Percentiles rank a stretch among this genome's conserved stretches.
Conservation (phyloP, 2,329 filamentous ascomycete species). For the Cercospora citrullina region DNA sequence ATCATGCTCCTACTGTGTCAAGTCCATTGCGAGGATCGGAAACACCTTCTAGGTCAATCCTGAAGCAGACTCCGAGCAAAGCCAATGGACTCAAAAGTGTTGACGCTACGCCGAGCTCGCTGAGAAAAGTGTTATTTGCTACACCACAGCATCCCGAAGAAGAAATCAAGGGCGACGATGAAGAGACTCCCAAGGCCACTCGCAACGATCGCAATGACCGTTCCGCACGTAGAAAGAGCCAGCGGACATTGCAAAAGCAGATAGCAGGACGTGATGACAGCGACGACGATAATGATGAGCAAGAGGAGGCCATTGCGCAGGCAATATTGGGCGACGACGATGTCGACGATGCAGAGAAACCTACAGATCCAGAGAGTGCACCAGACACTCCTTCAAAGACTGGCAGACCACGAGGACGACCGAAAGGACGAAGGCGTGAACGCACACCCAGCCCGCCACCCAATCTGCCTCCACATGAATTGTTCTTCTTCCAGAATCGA, state of each 20-base stretch:
- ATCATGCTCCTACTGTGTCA: constrained; percentile 9
- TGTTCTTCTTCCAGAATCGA: constrained; percentile 91
- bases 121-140: constrained; percentile 49
- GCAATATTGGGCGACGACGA: constrained; percentile 30
- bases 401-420: constrained; percentile 48
- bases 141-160: constrained; percentile 46
- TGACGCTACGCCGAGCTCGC: constrained; percentile 46
- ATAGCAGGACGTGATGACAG: constrained; percentile 63
- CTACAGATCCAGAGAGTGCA: constrained; percentile 45
- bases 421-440: constrained; percentile 56
- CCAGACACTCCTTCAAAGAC: constrained; percentile 50
- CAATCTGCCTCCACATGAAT: constrained; percentile 81
- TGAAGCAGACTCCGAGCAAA: constrained; percentile 36
- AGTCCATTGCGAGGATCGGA: constrained; percentile 25
- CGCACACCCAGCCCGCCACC: constrained; percentile 77
- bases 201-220: constrained; percentile 75
- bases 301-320: constrained; percentile 40
- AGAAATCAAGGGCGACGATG: constrained; percentile 45
- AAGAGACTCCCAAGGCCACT: constrained; percentile 54
- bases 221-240: constrained; percentile 84
- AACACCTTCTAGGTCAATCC: constrained; percentile 39
- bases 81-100: constrained; percentile 28
- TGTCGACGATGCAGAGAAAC: constrained; percentile 34
- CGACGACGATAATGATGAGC: constrained; percentile 65
- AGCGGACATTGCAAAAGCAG: constrained; percentile 71